These are phyloP conservation scores for Kluyveromyces lactis DNA, from an alignment of 805 yeast genomes.

Conservation along the genomic window DNA sequence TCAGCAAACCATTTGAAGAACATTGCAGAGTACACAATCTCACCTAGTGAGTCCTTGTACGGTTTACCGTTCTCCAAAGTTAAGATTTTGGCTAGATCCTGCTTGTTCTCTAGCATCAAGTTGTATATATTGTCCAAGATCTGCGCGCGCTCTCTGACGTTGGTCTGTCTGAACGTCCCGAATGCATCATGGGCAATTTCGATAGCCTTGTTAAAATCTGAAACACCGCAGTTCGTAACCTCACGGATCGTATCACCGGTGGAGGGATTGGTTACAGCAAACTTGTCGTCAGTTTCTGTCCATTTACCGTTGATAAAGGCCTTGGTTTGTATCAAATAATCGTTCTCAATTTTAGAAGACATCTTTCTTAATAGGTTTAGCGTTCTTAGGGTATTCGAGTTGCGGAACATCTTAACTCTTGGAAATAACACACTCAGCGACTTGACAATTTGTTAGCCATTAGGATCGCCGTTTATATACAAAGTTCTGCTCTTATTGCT, in stretches of 20 bases:
- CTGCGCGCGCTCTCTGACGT: constrained; percentile 48
- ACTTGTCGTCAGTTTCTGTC: constrained; percentile 36
- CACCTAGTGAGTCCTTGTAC: constrained; percentile 62
- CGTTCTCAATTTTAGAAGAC: constrained; percentile 30
- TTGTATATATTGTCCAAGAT: constrained; percentile 45
- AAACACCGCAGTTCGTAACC: constrained; percentile 43
- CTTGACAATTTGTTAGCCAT: no score
- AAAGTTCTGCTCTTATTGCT: no score
- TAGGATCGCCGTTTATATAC: no score
- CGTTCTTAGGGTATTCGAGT: background rate
- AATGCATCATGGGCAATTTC: constrained; percentile 48
- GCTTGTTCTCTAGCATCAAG: constrained; percentile 47
- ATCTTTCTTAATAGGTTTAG: constrained; percentile 2
- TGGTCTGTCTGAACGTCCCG: constrained; percentile 39
- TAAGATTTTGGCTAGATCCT: constrained; percentile 56
- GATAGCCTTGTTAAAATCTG: constrained; percentile 45
- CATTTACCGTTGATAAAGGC: constrained; percentile 61
- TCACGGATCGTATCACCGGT: constrained; percentile 39
- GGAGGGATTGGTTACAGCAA: constrained; percentile 60
- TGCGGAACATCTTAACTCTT: background rate
- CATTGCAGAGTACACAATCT: constrained; percentile 54
- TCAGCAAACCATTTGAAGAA: constrained; percentile 78
- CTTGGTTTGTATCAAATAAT: constrained; percentile 37
- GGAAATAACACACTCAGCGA: no score
- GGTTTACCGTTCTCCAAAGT: constrained; percentile 74